Evolutionary conservation across 306 rosid genomes (phyloP).

Genomic region (Trifolium fragiferum): DNA sequence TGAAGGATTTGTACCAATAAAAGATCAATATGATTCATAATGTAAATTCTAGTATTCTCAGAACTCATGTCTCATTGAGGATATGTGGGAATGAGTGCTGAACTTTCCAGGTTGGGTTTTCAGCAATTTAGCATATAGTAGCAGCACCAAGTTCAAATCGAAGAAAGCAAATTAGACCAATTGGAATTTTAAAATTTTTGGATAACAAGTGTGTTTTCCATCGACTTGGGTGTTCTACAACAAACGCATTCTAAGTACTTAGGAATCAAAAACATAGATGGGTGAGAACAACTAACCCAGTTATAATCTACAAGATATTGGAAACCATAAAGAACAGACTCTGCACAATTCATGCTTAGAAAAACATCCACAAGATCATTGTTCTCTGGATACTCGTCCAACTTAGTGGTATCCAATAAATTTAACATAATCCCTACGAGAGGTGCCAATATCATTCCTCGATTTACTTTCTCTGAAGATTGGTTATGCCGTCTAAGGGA

Average conservation of each 20-base stretch:
- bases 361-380: conserved; percentile 82
- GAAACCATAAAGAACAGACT: conserved; percentile 79
- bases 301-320: conserved; percentile 84
- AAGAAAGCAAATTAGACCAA: conserved; percentile 16
- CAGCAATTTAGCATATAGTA: conserved; percentile 4
- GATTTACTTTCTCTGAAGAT: conserved; percentile 78
- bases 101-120: conserved; percentile 8
- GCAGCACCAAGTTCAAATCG: conserved; percentile 19
- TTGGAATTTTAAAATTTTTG: neutral
- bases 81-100: conserved; percentile 1
- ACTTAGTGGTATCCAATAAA: conserved; percentile 73
- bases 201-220: neutral
- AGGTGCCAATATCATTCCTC: conserved; percentile 96
- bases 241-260: conserved; percentile 18
- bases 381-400: conserved; percentile 57
- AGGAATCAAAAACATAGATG: conserved; percentile 29
- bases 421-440: conserved; percentile 86
- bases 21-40: conserved; percentile 14
- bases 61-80: conserved; percentile 15
- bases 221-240: conserved; percentile 20
- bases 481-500: conserved; percentile 80
- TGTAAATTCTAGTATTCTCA: conserved; percentile 6
- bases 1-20: conserved; percentile 2
- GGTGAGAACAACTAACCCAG: conserved; percentile 69
- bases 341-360: conserved; percentile 91